Evolutionary conservation across 2,329 filamentous ascomycete species (phyloP).

Genomic region (Akanthomyces lecanii): DNA sequence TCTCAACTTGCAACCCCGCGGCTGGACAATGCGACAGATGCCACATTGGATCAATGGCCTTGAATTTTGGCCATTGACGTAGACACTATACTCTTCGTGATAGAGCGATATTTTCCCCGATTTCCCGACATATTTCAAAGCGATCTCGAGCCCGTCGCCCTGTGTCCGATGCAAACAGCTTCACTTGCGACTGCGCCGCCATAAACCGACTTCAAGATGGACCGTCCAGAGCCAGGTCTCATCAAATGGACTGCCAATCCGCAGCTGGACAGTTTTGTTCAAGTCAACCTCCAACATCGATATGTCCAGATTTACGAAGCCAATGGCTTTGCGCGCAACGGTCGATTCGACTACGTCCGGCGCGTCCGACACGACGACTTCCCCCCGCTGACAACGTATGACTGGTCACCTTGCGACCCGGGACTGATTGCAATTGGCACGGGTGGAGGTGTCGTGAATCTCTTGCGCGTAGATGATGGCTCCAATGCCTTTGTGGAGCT

Average conservation of each 20-base stretch:
- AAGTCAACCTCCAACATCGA: conserved; percentile 61
- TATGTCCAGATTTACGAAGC: conserved; percentile 61
- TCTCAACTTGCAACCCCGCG: neutral
- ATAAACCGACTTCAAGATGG: conserved; percentile 36
- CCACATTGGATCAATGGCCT: conserved; percentile 12
- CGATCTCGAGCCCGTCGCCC: neutral
- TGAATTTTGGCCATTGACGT: conserved; percentile 12
- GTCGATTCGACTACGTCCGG: conserved; percentile 54
- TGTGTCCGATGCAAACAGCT: neutral
- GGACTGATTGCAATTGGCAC: conserved; percentile 72
- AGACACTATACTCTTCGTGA: neutral
- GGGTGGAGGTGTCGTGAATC: conserved; percentile 67
- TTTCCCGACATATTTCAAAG: neutral
- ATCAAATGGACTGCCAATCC: conserved; percentile 64
- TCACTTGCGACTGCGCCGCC: neutral
- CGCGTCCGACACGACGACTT: conserved; percentile 59
- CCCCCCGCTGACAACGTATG: conserved; percentile 60
- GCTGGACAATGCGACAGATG: conserved; percentile 12
- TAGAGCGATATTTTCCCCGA: neutral
- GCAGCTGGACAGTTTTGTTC: conserved; percentile 56
- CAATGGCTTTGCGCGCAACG: conserved; percentile 53
- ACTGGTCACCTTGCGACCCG: conserved; percentile 60
- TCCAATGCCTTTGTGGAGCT: conserved; percentile 63
- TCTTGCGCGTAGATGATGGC: conserved; percentile 68
- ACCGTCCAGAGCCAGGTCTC: conserved; percentile 58